Evolutionary conservation across 495 filamentous ascomycete species (phyloP).

Genomic region (Penicillium lividum): DNA sequence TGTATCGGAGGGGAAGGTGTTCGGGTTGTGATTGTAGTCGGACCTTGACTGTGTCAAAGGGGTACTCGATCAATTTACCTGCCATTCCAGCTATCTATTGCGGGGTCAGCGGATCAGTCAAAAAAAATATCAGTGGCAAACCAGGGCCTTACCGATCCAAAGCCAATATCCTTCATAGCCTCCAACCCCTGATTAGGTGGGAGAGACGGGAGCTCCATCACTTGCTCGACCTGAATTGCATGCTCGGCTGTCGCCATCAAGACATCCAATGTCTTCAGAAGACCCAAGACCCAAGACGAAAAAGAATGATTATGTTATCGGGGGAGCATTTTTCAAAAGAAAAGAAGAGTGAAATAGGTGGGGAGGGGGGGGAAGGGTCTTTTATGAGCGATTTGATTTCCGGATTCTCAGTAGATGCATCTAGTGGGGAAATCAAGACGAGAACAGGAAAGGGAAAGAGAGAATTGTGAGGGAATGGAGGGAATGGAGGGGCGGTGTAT

Average conservation of each 20-base stretch:
- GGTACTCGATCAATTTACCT: conserved; percentile 96
- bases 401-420: background rate
- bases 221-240: conserved; percentile 40
- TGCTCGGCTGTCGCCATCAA: conserved; percentile 49
- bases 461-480: conserved; percentile 6
- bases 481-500: conserved; percentile 15
- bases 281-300: conserved; percentile 23
- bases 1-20: conserved; percentile 77
- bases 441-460: conserved; percentile 18
- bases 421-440: conserved; percentile 7
- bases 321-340: conserved; percentile 25
- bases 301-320: conserved; percentile 30
- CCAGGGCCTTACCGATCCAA: conserved; percentile 69
- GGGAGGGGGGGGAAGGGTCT: conserved; percentile 11
- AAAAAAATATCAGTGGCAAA: no score
- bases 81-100: conserved; percentile 76
- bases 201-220: conserved; percentile 44
- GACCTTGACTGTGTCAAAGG: conserved; percentile 97
- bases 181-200: conserved; percentile 60
- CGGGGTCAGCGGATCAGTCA: background rate
- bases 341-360: background rate
- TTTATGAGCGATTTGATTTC: conserved; percentile 16
- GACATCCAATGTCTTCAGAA: conserved; percentile 7
- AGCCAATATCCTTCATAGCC: conserved; percentile 76
- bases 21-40: conserved; percentile 73